These are phyloP conservation scores for Heliocybe sulcata DNA, from an alignment of 1,284 basidiomycete genomes.

Conservation along the genomic window DNA sequence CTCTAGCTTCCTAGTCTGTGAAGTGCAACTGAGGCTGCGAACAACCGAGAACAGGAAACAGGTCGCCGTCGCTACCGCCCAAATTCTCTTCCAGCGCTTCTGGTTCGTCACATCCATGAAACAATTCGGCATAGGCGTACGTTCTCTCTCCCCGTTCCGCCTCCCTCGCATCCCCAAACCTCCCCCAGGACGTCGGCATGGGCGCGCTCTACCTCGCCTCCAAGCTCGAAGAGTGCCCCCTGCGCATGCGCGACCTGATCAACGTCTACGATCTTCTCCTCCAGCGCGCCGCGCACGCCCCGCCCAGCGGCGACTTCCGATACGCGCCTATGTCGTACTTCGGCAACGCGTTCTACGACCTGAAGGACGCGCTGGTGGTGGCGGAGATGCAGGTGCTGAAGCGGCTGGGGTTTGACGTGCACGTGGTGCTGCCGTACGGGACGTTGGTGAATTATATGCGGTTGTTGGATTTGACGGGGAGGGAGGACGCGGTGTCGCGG, in stretches of 20 bases:
- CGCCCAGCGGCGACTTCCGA: constrained; percentile 39
- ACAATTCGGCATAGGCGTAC: constrained; percentile 84
- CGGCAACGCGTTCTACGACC: constrained; percentile 75
- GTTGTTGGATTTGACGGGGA: constrained; percentile 74
- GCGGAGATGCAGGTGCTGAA: constrained; percentile 98
- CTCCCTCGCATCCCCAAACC: constrained; percentile 4
- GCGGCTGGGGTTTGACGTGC: constrained; percentile 83
- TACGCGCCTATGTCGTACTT: constrained; percentile 86
- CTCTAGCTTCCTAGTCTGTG: background rate
- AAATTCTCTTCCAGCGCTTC: constrained; percentile 95
- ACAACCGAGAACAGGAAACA: constrained; percentile 65
- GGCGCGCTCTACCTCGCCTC: constrained; percentile 92
- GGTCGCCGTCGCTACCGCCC: constrained; percentile 92
- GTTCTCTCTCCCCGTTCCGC: constrained; percentile 6
- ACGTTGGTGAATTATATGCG: constrained; percentile 94
- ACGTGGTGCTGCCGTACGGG: constrained; percentile 88
- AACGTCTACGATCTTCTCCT: constrained; percentile 89
- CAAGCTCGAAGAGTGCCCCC: constrained; percentile 91
- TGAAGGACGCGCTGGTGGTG: constrained; percentile 87
- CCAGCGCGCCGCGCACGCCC: constrained; percentile 47
- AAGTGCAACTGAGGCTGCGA: background rate
- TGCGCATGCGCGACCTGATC: constrained; percentile 89
- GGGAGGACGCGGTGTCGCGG: constrained; percentile 62
- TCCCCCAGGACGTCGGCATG: constrained; percentile 79
- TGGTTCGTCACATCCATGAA: constrained; percentile 95